Evolutionary conservation across 257 asterid genomes (phyloP).

Genomic region (Solanum bulbocastanum): DNA sequence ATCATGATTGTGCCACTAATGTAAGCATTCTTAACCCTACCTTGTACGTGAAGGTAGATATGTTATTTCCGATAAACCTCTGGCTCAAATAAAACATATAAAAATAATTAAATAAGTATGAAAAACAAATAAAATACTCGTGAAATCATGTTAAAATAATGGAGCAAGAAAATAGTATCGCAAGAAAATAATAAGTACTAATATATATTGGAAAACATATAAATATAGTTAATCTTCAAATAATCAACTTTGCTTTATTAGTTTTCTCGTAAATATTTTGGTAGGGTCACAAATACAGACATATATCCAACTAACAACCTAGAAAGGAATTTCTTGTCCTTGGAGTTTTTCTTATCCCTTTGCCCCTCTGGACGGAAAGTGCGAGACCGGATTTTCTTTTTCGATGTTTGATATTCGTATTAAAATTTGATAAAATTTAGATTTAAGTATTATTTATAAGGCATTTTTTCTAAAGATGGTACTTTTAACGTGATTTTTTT

Average conservation of each 20-base stretch:
- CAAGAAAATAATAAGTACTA: not conserved
- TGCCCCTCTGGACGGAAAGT: not conserved
- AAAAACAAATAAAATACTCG: not conserved
- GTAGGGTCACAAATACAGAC: not conserved
- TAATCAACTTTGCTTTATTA: not conserved
- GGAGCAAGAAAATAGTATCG: not conserved
- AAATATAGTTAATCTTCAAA: not conserved
- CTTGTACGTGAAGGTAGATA: not conserved
- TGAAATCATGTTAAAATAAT: not conserved
- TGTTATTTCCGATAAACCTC: not conserved
- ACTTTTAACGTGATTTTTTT: not conserved
- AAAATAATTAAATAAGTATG: not conserved
- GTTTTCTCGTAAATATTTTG: not conserved
- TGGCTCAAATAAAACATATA: not conserved
- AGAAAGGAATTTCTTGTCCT: not conserved
- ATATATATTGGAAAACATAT: not conserved
- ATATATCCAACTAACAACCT: not conserved
- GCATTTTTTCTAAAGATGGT: rapidly evolving
- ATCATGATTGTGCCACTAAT: not conserved
- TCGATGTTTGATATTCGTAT: rapidly evolving
- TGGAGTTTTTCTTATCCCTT: not conserved
- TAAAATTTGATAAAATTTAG: rapidly evolving
- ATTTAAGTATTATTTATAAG: not conserved
- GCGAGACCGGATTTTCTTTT: not conserved
- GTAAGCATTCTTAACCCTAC: not conserved